Evolutionary conservation across 2,329 filamentous ascomycete genomes (phyloP).

Genomic region (Fusarium pininemorale): DNA sequence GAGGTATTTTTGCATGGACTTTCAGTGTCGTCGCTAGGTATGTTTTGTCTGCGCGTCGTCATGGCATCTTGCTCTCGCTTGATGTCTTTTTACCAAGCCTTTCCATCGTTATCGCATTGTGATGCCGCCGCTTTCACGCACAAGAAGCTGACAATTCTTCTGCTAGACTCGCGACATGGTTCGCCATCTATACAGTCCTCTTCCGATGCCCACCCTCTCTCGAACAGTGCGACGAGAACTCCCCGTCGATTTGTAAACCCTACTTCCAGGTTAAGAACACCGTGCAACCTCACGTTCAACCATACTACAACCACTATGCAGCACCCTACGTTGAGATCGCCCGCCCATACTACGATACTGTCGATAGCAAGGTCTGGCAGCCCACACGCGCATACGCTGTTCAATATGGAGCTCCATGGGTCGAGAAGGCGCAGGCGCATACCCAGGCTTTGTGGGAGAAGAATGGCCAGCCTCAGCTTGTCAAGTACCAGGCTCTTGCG

Average conservation of each 20-base stretch:
- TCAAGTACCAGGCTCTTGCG: slow-evolving; percentile 68
- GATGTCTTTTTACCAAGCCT: slow-evolving; percentile 7
- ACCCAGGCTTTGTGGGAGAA: slow-evolving; percentile 79
- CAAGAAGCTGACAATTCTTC: neutral
- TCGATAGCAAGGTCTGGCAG: slow-evolving; percentile 71
- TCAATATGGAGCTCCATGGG: slow-evolving; percentile 78
- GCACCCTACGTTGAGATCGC: slow-evolving; percentile 82
- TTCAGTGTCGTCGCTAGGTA: slow-evolving; percentile 66
- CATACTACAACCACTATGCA: slow-evolving; percentile 87
- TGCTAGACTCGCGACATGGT: slow-evolving; percentile 82
- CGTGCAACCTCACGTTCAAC: slow-evolving; percentile 78
- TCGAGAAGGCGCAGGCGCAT: slow-evolving; percentile 73
- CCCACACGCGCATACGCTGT: slow-evolving; percentile 74
- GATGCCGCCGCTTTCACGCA: neutral
- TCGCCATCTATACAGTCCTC: slow-evolving; percentile 79
- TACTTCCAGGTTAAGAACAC: slow-evolving; percentile 74
- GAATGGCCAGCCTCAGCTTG: slow-evolving; percentile 78
- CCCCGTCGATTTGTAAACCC: slow-evolving; percentile 82
- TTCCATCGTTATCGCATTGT: neutral
- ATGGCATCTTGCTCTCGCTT: neutral
- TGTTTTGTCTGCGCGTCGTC: slow-evolving; percentile 25
- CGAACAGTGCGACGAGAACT: slow-evolving; percentile 72
- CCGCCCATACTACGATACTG: slow-evolving; percentile 76
- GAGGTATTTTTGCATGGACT: slow-evolving; percentile 49
- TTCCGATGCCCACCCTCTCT: slow-evolving; percentile 82